Evolutionary conservation across 2,329 filamentous ascomycete genomes (phyloP), one percentile per base, ranked within the genome.

Genomic region (Pseudogymnoascus sp.): DNA sequence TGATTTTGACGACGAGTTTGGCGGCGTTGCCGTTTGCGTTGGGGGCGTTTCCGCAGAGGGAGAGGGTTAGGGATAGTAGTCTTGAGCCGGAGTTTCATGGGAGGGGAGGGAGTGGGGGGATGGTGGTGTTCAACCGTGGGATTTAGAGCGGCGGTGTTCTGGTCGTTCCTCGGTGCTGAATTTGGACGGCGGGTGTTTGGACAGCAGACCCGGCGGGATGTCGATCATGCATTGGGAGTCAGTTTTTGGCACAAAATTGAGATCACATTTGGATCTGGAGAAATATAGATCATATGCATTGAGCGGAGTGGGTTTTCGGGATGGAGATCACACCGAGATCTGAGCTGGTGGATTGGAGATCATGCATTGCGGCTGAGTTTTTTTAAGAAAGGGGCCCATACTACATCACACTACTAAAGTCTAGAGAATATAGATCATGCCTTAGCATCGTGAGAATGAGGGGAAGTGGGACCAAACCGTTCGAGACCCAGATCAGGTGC

Each of bases 91-190:
- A 96, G 75, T 97, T 99, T 74, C 88, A 87, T 76, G 87, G 85
- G 5, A 84, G 83, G 62, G 92, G 91, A 33, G 93, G 92, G 0
- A 83, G 87, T 66, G 83, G 83, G 61, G 92, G 90, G 0, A 80
- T 91, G 78, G 89, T 99, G n/a, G 90, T 95, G 73, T 97, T 99
- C 76, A 97, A 99, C 75, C 85, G 94, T 71, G 94, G 94, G 10
- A 93, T 99, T 69, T 97, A 58, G 61, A 71, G 40, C n/a, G n/a
- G n/a, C n/a, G 35, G 40, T 36, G 36, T 3, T 3, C 4, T 40
- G 37, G 39, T 5, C 18, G 18, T 25, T 42, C n/a, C n/a, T n/a
- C n/a, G n/a, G n/a, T n/a, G n/a, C n/a, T n/a, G n/a, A n/a, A n/a
- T n/a, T n/a, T n/a, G n/a, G n/a, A n/a, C n/a, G n/a, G n/a, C n/a